Base-by-base conservation (phyloP, 352 stramenopile genomes). In the Phytophthora citrophthora region DNA sequence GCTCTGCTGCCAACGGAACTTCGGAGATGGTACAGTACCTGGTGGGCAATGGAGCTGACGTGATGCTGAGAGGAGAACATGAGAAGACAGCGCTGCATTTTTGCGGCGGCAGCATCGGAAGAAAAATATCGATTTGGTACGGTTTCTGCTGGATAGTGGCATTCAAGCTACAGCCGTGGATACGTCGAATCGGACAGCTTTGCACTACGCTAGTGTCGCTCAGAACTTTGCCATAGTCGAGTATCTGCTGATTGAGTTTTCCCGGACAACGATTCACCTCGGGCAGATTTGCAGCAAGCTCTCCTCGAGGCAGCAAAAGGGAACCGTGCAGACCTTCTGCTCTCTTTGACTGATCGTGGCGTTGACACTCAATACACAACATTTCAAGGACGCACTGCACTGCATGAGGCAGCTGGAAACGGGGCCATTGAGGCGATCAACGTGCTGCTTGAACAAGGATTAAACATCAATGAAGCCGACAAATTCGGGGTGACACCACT, bases 401-500 rank as follows among this genome's bases (percentile, higher is more conserved):
- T 59, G 1, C 46, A 65, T 4, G 29, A 53, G 13, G 57, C 57
- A 15, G 18, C 15, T 18, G 31, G 43, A 11, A 36, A 2, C 15
- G 39, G 38, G 9, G 13, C 47, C n/a, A n/a, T 48, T 5, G 7
- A 27, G 4, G n/a, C 34, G 5, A 34, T 60, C 5, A 6, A 49
- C 2, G 16, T 41, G 27, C n/a, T 65, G 3, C 29, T 65, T 8
- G 12, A 24, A 9, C 24, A 20, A 18, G 57, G 48, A n/a, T 40
- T 36, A 7, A 7, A 60, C 1, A 0, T 36, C 1, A 13, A 53
- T 31, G 24, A 47, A 13, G 15, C 47, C 6, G 57, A 60, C 24
- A 65, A 54, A 7, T 65, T 65, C n/a, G 39, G 48, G 2, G 13
- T 32, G 11, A 65, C 48, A 40, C 31, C 40, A 1, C 20, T 60